phyloP scores from a whole-genome alignment of 2,329 filamentous ascomycete species.

The Pochonia chlamydosporia region DNA sequence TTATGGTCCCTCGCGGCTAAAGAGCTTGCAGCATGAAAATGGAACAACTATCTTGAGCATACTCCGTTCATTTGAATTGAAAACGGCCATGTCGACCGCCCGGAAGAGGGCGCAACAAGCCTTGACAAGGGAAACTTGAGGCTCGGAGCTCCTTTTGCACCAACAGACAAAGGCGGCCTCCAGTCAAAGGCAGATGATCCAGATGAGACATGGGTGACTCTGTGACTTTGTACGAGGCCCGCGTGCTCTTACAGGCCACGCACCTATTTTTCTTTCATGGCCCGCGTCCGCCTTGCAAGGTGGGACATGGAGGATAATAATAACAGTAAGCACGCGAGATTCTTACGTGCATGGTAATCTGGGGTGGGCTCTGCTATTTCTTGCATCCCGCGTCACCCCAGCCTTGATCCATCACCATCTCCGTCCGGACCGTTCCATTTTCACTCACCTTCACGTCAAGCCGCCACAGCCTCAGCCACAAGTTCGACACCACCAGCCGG shows the following conservation, averaged over 20 bases:
- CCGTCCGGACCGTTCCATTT: too few relatives aligned
- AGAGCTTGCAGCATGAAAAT: not conserved
- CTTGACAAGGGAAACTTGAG: not conserved
- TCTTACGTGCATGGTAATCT: not conserved
- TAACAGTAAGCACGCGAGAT: not conserved
- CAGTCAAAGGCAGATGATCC: slow-evolving; percentile 2
- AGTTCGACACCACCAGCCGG: slow-evolving; percentile 1
- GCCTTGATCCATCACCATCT: not conserved
- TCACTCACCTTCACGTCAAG: not conserved
- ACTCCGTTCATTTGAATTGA: too few relatives aligned
- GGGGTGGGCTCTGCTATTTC: not conserved
- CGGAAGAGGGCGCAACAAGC: too few relatives aligned
- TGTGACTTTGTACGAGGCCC: not conserved
- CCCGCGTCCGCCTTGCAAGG: not conserved
- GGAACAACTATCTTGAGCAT: not conserved
- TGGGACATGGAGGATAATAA: not conserved
- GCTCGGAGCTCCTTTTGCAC: not conserved
- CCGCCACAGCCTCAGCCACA: slow-evolving; percentile 7
- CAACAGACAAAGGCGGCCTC: slow-evolving; percentile 5
- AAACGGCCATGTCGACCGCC: too few relatives aligned
- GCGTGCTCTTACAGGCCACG: not conserved
- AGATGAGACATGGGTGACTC: not conserved
- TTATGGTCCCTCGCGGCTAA: not conserved
- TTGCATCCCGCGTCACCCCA: not conserved
- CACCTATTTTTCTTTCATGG: not conserved